A percentile compares a stretch with the other conserved stretches of the same genome.
Conservation (phyloP, 305 asterid genomes). For the Rubia peregrina region DNA sequence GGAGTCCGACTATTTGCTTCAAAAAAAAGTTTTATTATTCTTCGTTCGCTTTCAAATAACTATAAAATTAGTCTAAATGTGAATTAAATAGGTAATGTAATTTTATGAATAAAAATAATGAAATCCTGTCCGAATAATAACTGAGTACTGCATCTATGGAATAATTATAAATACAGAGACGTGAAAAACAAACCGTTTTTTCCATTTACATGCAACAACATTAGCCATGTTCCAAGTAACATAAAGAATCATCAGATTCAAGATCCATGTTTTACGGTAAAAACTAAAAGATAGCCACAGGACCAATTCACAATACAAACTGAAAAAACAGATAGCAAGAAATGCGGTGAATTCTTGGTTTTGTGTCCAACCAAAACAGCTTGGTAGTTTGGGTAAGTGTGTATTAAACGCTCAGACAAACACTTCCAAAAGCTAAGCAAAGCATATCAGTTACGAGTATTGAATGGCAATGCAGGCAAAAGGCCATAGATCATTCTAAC, state of each 20-base stretch:
- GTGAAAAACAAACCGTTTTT: no score
- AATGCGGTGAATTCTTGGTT: neutral
- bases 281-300: neutral
- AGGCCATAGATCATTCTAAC: slow-evolving; percentile 3
- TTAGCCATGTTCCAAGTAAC: neutral
- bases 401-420: neutral
- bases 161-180: no score
- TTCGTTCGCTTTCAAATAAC: no score
- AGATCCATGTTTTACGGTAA: neutral
- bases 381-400: neutral
- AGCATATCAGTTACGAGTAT: neutral
- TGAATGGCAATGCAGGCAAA: neutral
- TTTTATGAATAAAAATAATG: no score
- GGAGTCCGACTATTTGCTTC: no score
- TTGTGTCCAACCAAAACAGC: neutral
- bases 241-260: neutral
- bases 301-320: neutral
- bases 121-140: no score
- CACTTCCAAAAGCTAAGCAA: neutral
- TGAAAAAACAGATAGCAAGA: neutral
- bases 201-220: no score
- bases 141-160: no score
- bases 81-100: no score
- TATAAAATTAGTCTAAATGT: no score
- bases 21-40: no score